phyloP scores from a whole-genome alignment of 345 rosid species.

The Dipteronia sinensis region DNA sequence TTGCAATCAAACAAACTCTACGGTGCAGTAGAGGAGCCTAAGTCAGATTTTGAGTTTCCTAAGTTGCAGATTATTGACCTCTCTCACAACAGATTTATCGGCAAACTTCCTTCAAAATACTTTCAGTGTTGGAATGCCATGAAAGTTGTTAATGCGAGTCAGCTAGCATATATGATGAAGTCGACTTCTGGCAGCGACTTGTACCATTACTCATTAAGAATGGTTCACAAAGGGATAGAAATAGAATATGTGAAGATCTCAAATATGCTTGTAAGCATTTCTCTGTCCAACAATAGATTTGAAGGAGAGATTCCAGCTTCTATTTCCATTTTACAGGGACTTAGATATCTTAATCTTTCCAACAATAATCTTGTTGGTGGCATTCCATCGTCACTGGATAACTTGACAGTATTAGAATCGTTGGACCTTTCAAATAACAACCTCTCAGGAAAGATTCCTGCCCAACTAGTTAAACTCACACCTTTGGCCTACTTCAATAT shows the following conservation, averaged over 20 bases:
- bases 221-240: constrained; percentile 5
- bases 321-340: background rate
- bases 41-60: background rate
- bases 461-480: background rate
- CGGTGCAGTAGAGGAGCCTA: background rate
- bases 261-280: background rate
- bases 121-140: constrained; percentile 28
- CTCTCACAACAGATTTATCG: constrained; percentile 16
- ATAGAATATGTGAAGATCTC: background rate
- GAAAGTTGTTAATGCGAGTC: constrained; percentile 5
- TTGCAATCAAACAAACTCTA: constrained; percentile 13
- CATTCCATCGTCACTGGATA: background rate
- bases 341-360: background rate
- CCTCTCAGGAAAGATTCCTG: constrained; percentile 17
- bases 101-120: constrained; percentile 17
- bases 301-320: constrained; percentile 11
- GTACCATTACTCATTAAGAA: background rate
- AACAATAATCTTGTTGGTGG: background rate
- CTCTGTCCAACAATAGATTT: constrained; percentile 6
- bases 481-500: background rate
- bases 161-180: background rate
- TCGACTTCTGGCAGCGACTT: rapidly evolving
- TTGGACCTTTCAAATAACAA: constrained; percentile 15
- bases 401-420: background rate
- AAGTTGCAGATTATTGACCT: constrained; percentile 21